A percentile compares a stretch with the other conserved stretches of the same genome.
Conservation (phyloP, 2,329 filamentous ascomycete species). For the Trichothecium roseum region DNA sequence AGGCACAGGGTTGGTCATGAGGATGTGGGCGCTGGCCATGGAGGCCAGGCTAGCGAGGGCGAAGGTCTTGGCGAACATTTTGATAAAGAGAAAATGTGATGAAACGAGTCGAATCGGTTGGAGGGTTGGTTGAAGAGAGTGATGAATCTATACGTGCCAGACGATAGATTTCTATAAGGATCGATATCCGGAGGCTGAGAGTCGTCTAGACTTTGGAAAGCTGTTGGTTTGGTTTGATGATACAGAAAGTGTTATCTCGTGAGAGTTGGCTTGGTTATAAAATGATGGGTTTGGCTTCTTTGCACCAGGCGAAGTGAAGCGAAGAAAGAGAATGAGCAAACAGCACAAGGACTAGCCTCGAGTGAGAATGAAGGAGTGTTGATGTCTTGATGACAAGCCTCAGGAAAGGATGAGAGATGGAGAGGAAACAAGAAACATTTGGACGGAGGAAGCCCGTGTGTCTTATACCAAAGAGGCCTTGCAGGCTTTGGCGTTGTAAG, state of each 20-base stretch:
- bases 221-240: background rate
- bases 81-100: slow-evolving; percentile 17
- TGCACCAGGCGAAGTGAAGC: slow-evolving; percentile 12
- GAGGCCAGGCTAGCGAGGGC: slow-evolving; percentile 46
- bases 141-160: slow-evolving; percentile 27
- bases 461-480: slow-evolving; percentile 6
- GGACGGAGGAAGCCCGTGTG: slow-evolving; percentile 2
- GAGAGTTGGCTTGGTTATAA: slow-evolving; percentile 1
- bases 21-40: slow-evolving; percentile 63
- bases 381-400: slow-evolving; percentile 18
- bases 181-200: slow-evolving; percentile 6
- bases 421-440: slow-evolving; percentile 3
- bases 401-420: slow-evolving; percentile 10
- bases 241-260: background rate
- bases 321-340: slow-evolving; percentile 14
- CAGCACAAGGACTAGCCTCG: slow-evolving; percentile 25
- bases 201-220: slow-evolving; percentile 6
- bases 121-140: slow-evolving; percentile 16
- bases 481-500: slow-evolving; percentile 3
- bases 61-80: slow-evolving; percentile 40
- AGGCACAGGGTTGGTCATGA: slow-evolving; percentile 58
- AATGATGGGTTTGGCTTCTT: slow-evolving; percentile 5
- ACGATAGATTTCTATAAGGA: slow-evolving; percentile 17
- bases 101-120: slow-evolving; percentile 10
- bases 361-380: slow-evolving; percentile 14